A percentile compares a stretch with the other conserved stretches of the same genome.
These are phyloP conservation scores for Lactarius trivialis DNA, from an alignment of 768 basidiomycete species.

Conservation along the genomic window DNA sequence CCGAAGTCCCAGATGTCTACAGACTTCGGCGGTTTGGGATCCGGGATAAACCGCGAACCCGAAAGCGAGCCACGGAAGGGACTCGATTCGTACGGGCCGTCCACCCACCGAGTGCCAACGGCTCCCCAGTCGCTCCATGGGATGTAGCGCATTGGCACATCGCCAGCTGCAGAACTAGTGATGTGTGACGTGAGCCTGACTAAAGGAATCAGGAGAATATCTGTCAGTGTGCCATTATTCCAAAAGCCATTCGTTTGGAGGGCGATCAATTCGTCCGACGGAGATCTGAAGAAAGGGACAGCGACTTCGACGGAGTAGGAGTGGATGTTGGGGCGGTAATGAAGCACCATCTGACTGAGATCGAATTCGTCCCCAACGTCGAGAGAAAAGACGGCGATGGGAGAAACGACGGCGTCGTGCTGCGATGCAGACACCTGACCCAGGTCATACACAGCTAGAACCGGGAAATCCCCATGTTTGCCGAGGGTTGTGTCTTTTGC, in stretches of 20 bases:
- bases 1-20: constrained; percentile 4
- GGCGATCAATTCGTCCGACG: constrained; percentile 1
- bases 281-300: constrained; percentile 6
- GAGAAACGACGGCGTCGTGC: background rate
- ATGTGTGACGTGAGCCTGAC: background rate
- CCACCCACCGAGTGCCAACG: background rate
- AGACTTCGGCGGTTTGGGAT: no score
- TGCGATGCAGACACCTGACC: background rate
- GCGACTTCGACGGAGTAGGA: constrained; percentile 1
- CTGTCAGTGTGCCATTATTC: background rate
- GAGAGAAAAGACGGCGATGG: background rate
- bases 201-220: constrained; percentile 3
- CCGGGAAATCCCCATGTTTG: background rate
- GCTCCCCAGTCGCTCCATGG: constrained; percentile 11
- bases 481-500: background rate
- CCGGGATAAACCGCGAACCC: background rate
- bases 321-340: background rate
- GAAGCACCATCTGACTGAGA: background rate
- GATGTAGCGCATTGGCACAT: background rate
- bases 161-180: background rate
- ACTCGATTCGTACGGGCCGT: background rate
- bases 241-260: background rate
- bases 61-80: background rate
- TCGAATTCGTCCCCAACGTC: no score
- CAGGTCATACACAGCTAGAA: background rate